Evolutionary conservation across 2,329 filamentous ascomycete species (phyloP).

Genomic region (Claviceps paspali): DNA sequence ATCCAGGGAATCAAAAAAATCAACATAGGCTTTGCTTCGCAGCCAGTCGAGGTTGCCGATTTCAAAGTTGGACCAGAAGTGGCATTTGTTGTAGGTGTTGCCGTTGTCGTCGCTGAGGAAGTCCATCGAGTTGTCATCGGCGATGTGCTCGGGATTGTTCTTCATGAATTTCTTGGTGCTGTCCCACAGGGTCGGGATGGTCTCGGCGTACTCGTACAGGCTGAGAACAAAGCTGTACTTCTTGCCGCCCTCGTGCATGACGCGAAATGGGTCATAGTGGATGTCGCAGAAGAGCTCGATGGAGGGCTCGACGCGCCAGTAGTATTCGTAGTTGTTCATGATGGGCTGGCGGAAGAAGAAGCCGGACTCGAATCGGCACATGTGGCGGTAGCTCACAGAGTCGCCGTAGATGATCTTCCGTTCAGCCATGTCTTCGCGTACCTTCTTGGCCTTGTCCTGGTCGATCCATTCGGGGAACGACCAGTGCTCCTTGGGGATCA

Average conservation of each 20-base stretch:
- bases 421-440: conserved; percentile 85
- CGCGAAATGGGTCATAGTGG: conserved; percentile 89
- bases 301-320: conserved; percentile 97
- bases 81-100: conserved; percentile 89
- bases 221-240: conserved; percentile 97
- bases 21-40: conserved; percentile 71
- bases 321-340: conserved; percentile 96
- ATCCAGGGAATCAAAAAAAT: conserved; percentile 84
- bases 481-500: conserved; percentile 88
- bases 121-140: conserved; percentile 67
- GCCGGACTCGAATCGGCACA: conserved; percentile 97
- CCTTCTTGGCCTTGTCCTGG: conserved; percentile 78
- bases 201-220: conserved; percentile 92
- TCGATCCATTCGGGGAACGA: conserved; percentile 94
- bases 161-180: conserved; percentile 90
- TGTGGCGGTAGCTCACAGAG: conserved; percentile 92
- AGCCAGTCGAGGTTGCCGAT: conserved; percentile 91
- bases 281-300: conserved; percentile 95
- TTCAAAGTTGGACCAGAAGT: conserved; percentile 99
- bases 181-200: conserved; percentile 91
- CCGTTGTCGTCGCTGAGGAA: conserved; percentile 89
- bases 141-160: conserved; percentile 77
- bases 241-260: conserved; percentile 90
- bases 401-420: conserved; percentile 98
- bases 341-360: conserved; percentile 96